phyloP scores from a whole-genome alignment of 345 rosid species.

The Citrus maxima region DNA sequence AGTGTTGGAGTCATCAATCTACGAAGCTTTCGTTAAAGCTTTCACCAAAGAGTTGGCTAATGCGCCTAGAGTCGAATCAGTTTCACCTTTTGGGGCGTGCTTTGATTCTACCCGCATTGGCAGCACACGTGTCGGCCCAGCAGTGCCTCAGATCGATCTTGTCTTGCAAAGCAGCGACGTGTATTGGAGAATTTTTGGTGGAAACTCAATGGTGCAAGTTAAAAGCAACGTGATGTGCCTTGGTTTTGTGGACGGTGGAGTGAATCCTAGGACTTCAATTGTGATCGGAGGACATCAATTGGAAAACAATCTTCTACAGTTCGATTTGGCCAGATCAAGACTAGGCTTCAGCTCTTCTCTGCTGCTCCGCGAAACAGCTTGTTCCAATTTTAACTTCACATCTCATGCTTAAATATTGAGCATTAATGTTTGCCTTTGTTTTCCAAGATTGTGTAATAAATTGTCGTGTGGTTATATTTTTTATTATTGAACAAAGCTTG shows the following conservation, averaged over 20 bases:
- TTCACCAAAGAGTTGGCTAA: conserved; percentile 9
- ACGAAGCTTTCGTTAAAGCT: background rate
- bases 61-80: conserved; percentile 4
- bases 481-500: too few species aligned
- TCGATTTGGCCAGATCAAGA: background rate
- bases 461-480: too few species aligned
- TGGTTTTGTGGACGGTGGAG: conserved; percentile 21
- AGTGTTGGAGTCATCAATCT: conserved; percentile 9
- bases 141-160: conserved; percentile 13
- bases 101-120: background rate
- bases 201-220: conserved; percentile 24
- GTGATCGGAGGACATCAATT: conserved; percentile 23
- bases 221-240: conserved; percentile 19
- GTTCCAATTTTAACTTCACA: background rate
- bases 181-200: conserved; percentile 22
- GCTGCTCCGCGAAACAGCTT: background rate
- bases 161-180: conserved; percentile 18
- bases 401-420: background rate
- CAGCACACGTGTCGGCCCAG: conserved; percentile 2
- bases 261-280: background rate
- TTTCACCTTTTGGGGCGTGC: conserved; percentile 20
- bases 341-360: background rate
- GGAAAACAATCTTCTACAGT: background rate
- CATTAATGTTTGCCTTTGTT: too few species aligned
- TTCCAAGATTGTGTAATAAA: too few species aligned